Conservation (phyloP, 2,329 filamentous ascomycete genomes). For the Ceratocystis albifundus region DNA sequence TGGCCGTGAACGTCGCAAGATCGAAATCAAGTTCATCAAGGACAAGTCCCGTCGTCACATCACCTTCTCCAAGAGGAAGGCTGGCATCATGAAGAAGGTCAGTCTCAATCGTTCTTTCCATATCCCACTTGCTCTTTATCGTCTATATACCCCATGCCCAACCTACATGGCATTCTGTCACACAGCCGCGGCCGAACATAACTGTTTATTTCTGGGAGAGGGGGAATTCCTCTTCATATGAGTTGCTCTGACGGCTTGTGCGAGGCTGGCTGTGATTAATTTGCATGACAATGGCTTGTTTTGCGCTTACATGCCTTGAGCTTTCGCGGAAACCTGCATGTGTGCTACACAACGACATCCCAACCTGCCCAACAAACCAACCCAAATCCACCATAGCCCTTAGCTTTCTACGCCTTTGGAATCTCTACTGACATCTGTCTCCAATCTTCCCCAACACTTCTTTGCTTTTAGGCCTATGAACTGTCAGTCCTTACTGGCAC, state of each 20-base stretch:
- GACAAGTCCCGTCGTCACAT: conserved; percentile 99
- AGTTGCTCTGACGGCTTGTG: not conserved
- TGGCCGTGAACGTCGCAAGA: conserved; percentile 95
- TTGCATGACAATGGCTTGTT: not conserved
- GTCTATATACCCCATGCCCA: not conserved
- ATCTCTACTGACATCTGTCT: conserved; percentile 20
- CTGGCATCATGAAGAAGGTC: conserved; percentile 99
- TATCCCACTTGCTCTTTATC: conserved; percentile 3
- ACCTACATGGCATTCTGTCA: not conserved
- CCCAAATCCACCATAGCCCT: not conserved
- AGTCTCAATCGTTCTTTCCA: conserved; percentile 29
- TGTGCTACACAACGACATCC: not conserved
- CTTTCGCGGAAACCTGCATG: not conserved
- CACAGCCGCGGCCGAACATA: not conserved
- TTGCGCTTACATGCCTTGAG: not conserved
- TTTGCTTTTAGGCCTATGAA: conserved; percentile 93
- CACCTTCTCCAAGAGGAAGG: conserved; percentile 99
- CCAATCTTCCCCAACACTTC: conserved; percentile 12
- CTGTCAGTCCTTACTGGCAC: conserved; percentile 94
- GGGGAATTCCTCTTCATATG: not conserved
- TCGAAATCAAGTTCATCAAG: conserved; percentile 99
- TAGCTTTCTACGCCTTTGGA: not conserved
- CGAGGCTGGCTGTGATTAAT: not conserved
- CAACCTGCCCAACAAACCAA: conserved; percentile 5
- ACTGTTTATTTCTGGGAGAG: not conserved